Base-by-base conservation (phyloP, 179 eudicot species). In the Pouteria campechiana region DNA sequence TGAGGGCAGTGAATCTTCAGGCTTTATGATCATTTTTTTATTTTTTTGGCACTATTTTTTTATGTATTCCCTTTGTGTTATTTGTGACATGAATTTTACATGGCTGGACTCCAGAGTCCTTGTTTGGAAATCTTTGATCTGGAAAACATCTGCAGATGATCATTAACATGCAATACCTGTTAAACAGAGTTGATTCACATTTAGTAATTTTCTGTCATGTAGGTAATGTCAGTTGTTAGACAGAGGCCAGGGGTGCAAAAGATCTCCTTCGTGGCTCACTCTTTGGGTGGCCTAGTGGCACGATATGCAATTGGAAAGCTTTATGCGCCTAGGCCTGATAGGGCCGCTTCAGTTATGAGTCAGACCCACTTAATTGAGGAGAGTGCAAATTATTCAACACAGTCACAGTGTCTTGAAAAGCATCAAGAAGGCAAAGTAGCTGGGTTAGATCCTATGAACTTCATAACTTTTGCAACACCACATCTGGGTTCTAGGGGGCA, bases 401-500 rank as follows among this genome's bases (percentile, higher is more conserved):
- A 53, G 53, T 25, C 32, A 34, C n/a, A n/a, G n/a, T n/a, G n/a
- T n/a, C 40, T 42, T 11, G 53, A 44, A 23, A 64, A 62, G 50
- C 32, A 30, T 55, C 30, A 12, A 52, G 57, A 53, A 48, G 78
- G 67, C 65, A 75, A 25, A 55, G 61, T 88, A 48, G 97, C 80
- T 73, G 87, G 87, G 36, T 58, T 88, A 59, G 78, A 83, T 62
- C 92, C 94, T 24, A 57, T 88, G 68, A 88, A 88, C 46, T 88
- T 84, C 39, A 61, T 88, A 33, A 80, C 97, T 41, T 75, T 84
- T 70, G 97, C 97, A 47, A 83, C 94, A 53, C 94, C 97, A 17
- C 97, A 83, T 64, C 73, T 88, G 45, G 97, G 97, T 50, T 80
- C 92, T 28, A 78, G 92, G 46, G 97, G 97, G 41, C 78, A 84